A percentile compares a stretch with the other conserved stretches of the same genome.
Conservation (phyloP, 2,329 filamentous ascomycete genomes). For the Colletotrichum echinochloae region DNA sequence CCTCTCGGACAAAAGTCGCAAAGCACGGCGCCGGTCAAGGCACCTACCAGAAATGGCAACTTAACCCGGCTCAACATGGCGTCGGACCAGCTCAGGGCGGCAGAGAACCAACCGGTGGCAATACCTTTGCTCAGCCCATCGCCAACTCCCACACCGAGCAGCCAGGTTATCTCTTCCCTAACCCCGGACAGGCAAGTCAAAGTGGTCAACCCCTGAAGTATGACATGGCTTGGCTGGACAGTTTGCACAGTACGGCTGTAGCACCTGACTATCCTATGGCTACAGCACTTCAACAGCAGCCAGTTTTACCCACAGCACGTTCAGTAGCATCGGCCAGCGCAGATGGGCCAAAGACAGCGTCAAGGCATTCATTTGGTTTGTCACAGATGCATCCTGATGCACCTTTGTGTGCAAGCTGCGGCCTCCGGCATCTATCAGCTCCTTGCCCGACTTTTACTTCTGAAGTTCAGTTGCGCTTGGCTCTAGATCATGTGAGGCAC, state of each 20-base stretch:
- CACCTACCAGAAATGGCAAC: neutral
- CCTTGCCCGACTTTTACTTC: conserved; percentile 21
- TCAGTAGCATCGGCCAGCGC: neutral
- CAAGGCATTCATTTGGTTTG: conserved; percentile 3
- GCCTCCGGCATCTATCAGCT: conserved; percentile 21
- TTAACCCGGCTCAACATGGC: neutral
- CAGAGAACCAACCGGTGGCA: neutral
- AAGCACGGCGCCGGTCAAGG: neutral
- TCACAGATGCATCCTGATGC: conserved; percentile 29
- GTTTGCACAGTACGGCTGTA: neutral
- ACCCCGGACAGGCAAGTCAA: neutral
- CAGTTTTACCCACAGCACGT: neutral
- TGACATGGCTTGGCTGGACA: conserved; percentile 31
- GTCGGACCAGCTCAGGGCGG: neutral
- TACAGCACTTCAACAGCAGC: neutral
- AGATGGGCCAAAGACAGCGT: neutral
- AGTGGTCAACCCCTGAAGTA: conserved; percentile 1
- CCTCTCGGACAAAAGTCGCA: neutral
- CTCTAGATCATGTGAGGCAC: conserved; percentile 31
- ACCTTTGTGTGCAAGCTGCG: conserved; percentile 20
- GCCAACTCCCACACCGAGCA: conserved; percentile 6
- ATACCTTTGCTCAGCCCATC: conserved; percentile 1
- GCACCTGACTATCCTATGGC: neutral
- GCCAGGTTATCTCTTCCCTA: conserved; percentile 4
- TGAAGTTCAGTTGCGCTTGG: conserved; percentile 36